phyloP scores from a whole-genome alignment of 1,284 basidiomycete species.

The Austroboletus niveus region DNA sequence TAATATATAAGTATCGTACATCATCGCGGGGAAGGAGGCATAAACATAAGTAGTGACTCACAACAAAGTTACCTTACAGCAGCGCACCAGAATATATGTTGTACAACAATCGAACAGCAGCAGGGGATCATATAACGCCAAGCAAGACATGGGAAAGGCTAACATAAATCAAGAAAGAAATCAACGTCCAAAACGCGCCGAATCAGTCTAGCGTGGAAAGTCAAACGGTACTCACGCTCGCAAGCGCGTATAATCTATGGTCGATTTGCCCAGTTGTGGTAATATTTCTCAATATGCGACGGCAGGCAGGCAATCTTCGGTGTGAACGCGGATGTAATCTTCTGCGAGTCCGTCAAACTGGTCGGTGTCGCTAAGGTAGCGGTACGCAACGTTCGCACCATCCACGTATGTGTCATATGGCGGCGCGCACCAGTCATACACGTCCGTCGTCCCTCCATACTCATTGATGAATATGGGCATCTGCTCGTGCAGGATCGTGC shows the following conservation, averaged over 20 bases:
- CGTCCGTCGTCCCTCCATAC: conserved; percentile 14
- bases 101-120: conserved; percentile 3
- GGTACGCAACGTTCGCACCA: conserved; percentile 6
- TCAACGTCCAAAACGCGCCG: background rate
- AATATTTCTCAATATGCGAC: conserved; percentile 20
- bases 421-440: conserved; percentile 27
- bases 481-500: conserved; percentile 13
- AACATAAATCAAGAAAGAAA: conserved; percentile 8
- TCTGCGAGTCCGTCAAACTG: conserved; percentile 13
- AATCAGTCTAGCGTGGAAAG: conserved; percentile 3
- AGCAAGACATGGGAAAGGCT: background rate
- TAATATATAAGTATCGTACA: background rate
- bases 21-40: background rate
- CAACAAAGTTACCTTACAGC: conserved; percentile 6
- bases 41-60: background rate
- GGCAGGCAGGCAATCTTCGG: conserved; percentile 21
- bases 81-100: conserved; percentile 1
- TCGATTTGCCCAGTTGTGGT: background rate
- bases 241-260: conserved; percentile 3
- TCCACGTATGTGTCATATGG: conserved; percentile 14
- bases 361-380: conserved; percentile 9
- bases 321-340: conserved; percentile 17
- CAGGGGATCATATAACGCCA: conserved; percentile 2
- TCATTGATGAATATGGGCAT: conserved; percentile 33
- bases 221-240: background rate